A percentile compares a stretch with the other conserved stretches of the same genome.
These are phyloP conservation scores for Hansfordia pulvinata DNA, from an alignment of 2,329 filamentous ascomycete species.

Conservation along the genomic window DNA sequence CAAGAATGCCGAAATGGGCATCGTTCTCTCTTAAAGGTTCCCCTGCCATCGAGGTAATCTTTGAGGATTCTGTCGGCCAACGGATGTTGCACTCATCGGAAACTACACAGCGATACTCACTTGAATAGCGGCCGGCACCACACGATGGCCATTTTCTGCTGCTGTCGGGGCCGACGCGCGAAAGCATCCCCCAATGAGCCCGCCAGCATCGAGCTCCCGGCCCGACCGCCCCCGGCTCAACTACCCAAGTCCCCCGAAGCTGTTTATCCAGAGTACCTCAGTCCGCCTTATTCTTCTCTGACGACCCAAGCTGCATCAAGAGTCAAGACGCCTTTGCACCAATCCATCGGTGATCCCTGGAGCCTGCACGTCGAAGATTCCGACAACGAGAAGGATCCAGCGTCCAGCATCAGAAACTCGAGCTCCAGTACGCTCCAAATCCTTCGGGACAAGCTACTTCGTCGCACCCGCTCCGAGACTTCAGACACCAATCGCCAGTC, in stretches of 20 bases:
- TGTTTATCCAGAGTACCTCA: background rate
- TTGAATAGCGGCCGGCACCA: conserved; percentile 5
- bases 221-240: no score
- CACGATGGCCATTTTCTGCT: conserved; percentile 22
- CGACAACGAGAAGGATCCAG: background rate
- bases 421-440: background rate
- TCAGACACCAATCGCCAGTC: background rate
- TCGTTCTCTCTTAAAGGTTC: conserved; percentile 5
- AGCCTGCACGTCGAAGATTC: background rate
- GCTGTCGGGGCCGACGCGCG: conserved; percentile 13
- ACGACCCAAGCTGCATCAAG: no score
- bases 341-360: no score
- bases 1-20: no score
- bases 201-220: background rate
- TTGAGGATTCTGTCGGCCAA: conserved; percentile 1
- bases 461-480: background rate
- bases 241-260: background rate
- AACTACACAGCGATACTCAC: background rate
- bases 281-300: background rate
- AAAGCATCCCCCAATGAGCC: background rate
- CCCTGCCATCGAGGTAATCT: conserved; percentile 4
- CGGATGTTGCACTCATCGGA: conserved; percentile 1
- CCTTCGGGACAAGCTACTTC: background rate
- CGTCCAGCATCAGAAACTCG: background rate
- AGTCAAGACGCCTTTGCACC: no score